Evolutionary conservation across 805 yeast species (phyloP).

Genomic region (Kregervanrija pseudodelftensis): DNA sequence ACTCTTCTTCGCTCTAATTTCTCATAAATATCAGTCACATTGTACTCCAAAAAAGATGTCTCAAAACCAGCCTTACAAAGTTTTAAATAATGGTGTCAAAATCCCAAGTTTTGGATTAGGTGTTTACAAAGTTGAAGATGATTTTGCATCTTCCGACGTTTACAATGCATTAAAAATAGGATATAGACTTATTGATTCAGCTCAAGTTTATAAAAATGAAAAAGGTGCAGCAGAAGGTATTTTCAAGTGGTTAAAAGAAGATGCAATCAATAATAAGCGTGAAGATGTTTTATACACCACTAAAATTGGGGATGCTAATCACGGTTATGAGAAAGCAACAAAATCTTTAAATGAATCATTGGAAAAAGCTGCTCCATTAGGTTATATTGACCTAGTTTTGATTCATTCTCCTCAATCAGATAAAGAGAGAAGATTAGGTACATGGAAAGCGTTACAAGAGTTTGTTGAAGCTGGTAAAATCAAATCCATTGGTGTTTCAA

Average conservation of each 20-base stretch:
- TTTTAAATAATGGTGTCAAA: slow-evolving; percentile 41
- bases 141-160: slow-evolving; percentile 36
- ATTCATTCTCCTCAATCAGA: slow-evolving; percentile 46
- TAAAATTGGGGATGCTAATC: slow-evolving; percentile 24
- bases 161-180: slow-evolving; percentile 55
- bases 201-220: slow-evolving; percentile 58
- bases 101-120: slow-evolving; percentile 58
- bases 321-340: slow-evolving; percentile 22
- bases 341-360: slow-evolving; percentile 37
- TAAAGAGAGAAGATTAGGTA: slow-evolving; percentile 33
- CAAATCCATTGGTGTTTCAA: slow-evolving; percentile 56
- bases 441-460: slow-evolving; percentile 51
- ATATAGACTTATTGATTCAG: slow-evolving; percentile 72
- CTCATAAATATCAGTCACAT: too few species aligned
- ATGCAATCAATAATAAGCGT: slow-evolving; percentile 21
- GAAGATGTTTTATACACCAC: slow-evolving; percentile 34
- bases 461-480: slow-evolving; percentile 42
- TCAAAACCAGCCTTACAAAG: slow-evolving; percentile 9
- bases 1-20: too few species aligned
- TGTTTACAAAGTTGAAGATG: slow-evolving; percentile 37
- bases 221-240: slow-evolving; percentile 53
- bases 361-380: slow-evolving; percentile 32
- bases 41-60: too few species aligned
- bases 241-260: slow-evolving; percentile 28
- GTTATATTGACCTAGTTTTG: slow-evolving; percentile 45